Evolutionary conservation across 1,139 yeast genomes (phyloP), one percentile per base, ranked within the genome.

Genomic region (Yamadazyma sp.): DNA sequence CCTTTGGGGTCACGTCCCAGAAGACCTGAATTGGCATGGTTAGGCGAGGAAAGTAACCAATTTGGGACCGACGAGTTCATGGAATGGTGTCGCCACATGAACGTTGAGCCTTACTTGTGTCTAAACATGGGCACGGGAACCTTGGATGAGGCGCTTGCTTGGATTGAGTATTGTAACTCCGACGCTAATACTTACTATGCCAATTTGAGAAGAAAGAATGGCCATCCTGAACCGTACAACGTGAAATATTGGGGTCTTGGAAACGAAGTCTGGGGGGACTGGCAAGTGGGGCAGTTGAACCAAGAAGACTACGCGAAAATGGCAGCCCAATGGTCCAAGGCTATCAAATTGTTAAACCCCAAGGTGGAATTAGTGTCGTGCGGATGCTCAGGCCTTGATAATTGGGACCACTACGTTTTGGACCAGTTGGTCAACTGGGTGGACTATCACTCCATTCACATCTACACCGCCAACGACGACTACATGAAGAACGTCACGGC

Each of bases 61-160:
- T 60, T 60, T 44, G 65, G 65, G 11, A 60, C 65, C 3, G 65
- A 60, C 42, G 65, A 60, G 45, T 60, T 60, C 44, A 53, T 60
- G 42, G 61, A 58, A 16, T 60, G 64, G 62, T 59, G 64, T 44
- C 46, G 49, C 28, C 47, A 44, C 17, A 51, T 57, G 53, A 45
- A 47, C 6, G 50, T 48, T 15, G 65, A 60, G 42, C 64, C 65
- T 2, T 60, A 59, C 35, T 40, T 60, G 14, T 60, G 65, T 44
- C 43, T 60, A 26, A 61, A 61, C 43, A 61, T 61, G 65, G 65
- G 65, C 9, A 61, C 65, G 4, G 66, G 65, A 22, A 60, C 65
- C 7, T 49, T 61, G 28, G 61, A 56, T 37, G 66, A 61, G 40
- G 65, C 66, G 2, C 43, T 61, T 17, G 62, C 51, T 3, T 61